phyloP scores from a whole-genome alignment of 2,329 filamentous ascomycete species.

The Pezicula radicicola region DNA sequence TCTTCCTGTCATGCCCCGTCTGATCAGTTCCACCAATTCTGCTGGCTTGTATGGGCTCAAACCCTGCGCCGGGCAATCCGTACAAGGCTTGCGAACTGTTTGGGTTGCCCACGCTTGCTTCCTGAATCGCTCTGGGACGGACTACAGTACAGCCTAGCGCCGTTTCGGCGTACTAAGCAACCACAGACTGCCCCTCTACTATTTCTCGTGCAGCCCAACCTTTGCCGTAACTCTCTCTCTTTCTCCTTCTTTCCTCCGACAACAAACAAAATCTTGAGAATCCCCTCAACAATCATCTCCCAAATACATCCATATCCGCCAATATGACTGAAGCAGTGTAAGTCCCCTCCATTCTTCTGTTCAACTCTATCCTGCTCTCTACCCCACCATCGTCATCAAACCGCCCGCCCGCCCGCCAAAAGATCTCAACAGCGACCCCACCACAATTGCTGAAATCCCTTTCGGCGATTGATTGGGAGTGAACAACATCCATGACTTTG shows the following conservation, averaged over 20 bases:
- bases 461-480: too few species aligned
- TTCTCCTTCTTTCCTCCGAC: neutral
- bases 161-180: constrained; percentile 1
- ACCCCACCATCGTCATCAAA: constrained; percentile 26
- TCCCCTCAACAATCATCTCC: neutral
- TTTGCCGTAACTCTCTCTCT: neutral
- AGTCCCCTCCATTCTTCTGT: constrained; percentile 38
- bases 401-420: constrained; percentile 10
- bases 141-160: neutral
- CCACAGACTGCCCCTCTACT: constrained; percentile 1
- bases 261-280: neutral
- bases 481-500: too few species aligned
- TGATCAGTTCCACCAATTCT: too few species aligned
- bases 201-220: constrained; percentile 1
- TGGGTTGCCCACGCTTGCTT: neutral
- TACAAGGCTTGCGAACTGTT: neutral
- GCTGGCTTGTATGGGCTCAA: neutral
- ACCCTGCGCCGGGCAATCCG: neutral
- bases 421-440: constrained; percentile 9
- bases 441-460: constrained; percentile 6
- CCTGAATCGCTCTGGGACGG: neutral
- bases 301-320: constrained; percentile 1
- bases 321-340: constrained; percentile 50
- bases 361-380: constrained; percentile 24
- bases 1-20: too few species aligned